These are phyloP conservation scores for Roridomyces roridus DNA, from an alignment of 768 basidiomycete genomes.

Conservation along the genomic window DNA sequence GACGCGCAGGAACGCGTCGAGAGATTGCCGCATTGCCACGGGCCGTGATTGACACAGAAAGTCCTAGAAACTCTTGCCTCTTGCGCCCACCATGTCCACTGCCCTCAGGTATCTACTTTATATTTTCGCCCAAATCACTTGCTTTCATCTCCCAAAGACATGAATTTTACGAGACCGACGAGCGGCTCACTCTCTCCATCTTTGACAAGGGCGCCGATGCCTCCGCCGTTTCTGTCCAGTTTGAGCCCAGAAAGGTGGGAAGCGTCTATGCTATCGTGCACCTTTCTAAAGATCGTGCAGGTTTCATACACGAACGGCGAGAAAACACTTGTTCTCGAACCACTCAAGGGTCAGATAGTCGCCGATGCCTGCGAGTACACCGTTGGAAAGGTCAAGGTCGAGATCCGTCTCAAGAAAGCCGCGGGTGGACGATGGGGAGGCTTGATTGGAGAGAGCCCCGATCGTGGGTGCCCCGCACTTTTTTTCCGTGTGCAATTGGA, in stretches of 20 bases:
- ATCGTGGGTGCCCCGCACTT: constrained; percentile 56
- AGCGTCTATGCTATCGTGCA: neutral
- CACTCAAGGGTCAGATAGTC: constrained; percentile 84
- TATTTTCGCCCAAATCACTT: neutral
- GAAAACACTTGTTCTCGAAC: constrained; percentile 73
- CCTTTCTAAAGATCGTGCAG: constrained; percentile 34
- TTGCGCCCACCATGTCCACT: constrained; percentile 33
- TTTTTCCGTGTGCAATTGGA: neutral
- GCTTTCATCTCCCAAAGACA: constrained; percentile 51
- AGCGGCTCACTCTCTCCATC: constrained; percentile 71
- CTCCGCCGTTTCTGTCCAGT: constrained; percentile 61
- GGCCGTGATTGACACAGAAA: constrained; percentile 8
- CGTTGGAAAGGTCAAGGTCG: constrained; percentile 88
- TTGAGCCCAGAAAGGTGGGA: constrained; percentile 68
- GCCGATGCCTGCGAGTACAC: constrained; percentile 63
- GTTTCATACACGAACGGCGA: constrained; percentile 72
- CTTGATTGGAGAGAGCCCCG: constrained; percentile 76
- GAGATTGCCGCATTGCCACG: neutral
- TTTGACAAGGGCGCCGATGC: constrained; percentile 82
- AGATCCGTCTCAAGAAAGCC: constrained; percentile 78
- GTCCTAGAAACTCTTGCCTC: neutral
- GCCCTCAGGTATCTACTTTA: constrained; percentile 37
- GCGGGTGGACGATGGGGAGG: constrained; percentile 74
- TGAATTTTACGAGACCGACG: constrained; percentile 90
- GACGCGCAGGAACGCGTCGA: neutral